Conservation (phyloP, 495 filamentous ascomycete genomes). For the Acidomyces sp. region DNA sequence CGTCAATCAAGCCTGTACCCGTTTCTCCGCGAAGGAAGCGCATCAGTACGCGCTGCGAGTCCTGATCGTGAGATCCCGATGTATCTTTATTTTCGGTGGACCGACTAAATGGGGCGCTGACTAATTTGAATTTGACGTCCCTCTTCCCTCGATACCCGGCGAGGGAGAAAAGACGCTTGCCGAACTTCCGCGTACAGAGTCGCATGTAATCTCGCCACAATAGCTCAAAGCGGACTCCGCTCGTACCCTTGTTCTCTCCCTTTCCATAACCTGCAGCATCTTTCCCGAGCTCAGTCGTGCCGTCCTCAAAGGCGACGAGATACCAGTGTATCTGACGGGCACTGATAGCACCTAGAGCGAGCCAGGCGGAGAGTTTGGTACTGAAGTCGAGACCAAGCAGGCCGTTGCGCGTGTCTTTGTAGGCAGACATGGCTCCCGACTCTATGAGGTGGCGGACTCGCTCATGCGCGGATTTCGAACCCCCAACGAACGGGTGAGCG, state of each 20-base stretch:
- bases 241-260: constrained; percentile 56
- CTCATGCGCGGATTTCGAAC: constrained; percentile 40
- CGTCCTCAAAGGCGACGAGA: constrained; percentile 51
- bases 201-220: constrained; percentile 69
- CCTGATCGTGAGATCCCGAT: constrained; percentile 19
- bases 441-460: constrained; percentile 46
- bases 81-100: constrained; percentile 24
- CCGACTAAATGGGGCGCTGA: constrained; percentile 9
- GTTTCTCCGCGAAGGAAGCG: constrained; percentile 50
- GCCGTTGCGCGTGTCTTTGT: constrained; percentile 57
- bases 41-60: constrained; percentile 26
- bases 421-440: constrained; percentile 42
- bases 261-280: constrained; percentile 41
- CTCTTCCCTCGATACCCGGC: constrained; percentile 43
- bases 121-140: constrained; percentile 13
- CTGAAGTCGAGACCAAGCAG: constrained; percentile 53
- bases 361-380: constrained; percentile 56
- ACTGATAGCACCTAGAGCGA: constrained; percentile 54
- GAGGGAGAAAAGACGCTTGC: constrained; percentile 43
- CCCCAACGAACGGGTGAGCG: constrained; percentile 55
- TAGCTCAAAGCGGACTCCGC: constrained; percentile 53
- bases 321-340: constrained; percentile 51
- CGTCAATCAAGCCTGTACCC: constrained; percentile 58
- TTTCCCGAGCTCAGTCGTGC: constrained; percentile 26
- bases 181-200: constrained; percentile 53